These are phyloP conservation scores for Trichophyton verrucosum DNA, from an alignment of 2,329 filamentous ascomycete genomes.

Conservation along the genomic window DNA sequence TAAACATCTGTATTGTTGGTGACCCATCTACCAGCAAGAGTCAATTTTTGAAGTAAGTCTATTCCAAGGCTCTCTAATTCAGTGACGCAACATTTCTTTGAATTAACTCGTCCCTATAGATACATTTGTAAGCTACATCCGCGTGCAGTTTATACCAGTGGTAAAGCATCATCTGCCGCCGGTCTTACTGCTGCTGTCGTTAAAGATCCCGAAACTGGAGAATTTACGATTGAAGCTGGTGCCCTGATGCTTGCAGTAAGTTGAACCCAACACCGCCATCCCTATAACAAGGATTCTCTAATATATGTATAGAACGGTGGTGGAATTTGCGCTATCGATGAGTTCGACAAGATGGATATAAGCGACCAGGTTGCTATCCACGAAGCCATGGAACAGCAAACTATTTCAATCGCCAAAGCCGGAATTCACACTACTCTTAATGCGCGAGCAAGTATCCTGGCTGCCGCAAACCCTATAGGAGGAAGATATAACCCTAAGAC, in stretches of 20 bases:
- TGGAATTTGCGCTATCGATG: slow-evolving; percentile 94
- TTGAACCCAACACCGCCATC: slow-evolving; percentile 1
- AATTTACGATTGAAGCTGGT: slow-evolving; percentile 97
- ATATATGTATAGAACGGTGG: slow-evolving; percentile 47
- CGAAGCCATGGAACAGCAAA: slow-evolving; percentile 99
- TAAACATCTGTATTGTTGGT: slow-evolving; percentile 97
- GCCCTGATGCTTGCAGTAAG: slow-evolving; percentile 79
- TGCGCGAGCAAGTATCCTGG: slow-evolving; percentile 85
- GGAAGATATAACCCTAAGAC: slow-evolving; percentile 93
- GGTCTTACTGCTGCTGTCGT: slow-evolving; percentile 95
- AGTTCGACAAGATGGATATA: slow-evolving; percentile 99
- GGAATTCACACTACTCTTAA: slow-evolving; percentile 97
- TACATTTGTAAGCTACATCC: slow-evolving; percentile 97
- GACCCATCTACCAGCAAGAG: slow-evolving; percentile 96
- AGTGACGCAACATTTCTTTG: not conserved
- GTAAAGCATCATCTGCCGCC: slow-evolving; percentile 91
- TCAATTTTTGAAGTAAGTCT: slow-evolving; percentile 70
- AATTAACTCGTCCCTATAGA: slow-evolving; percentile 19
- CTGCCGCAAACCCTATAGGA: slow-evolving; percentile 88
- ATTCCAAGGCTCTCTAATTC: not conserved
- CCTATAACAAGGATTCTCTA: slow-evolving; percentile 6
- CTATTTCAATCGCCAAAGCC: slow-evolving; percentile 95
- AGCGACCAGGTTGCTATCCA: slow-evolving; percentile 95
- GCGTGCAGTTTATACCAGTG: slow-evolving; percentile 91
- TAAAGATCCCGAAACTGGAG: slow-evolving; percentile 95